Conservation (phyloP, 2,329 filamentous ascomycete genomes). For the Aspergillus pseudoterreus region DNA sequence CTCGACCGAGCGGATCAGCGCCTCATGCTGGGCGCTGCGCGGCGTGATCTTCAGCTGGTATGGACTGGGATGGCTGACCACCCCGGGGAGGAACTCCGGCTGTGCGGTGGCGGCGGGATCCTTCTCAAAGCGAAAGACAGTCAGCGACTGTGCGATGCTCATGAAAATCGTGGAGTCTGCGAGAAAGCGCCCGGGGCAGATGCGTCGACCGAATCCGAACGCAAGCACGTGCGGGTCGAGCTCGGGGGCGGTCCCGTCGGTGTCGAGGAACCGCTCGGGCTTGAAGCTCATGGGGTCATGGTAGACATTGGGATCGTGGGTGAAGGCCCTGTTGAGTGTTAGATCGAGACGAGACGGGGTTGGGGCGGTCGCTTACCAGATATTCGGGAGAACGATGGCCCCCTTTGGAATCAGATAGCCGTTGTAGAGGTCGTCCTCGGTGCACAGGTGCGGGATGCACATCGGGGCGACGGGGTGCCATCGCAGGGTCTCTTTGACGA, state of each 20-base stretch:
- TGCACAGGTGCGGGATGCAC: slow-evolving; percentile 28
- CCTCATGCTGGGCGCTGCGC: slow-evolving; percentile 1
- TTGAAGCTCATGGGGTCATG: slow-evolving; percentile 37
- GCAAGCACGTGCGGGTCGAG: slow-evolving; percentile 29
- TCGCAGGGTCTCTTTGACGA: slow-evolving; percentile 37
- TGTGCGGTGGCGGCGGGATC: slow-evolving; percentile 29
- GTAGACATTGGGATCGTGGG: slow-evolving; percentile 37
- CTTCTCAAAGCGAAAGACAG: slow-evolving; percentile 46
- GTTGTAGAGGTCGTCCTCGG: slow-evolving; percentile 22
- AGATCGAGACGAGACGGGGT: not conserved
- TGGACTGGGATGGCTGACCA: slow-evolving; percentile 35
- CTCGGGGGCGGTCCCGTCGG: slow-evolving; percentile 23
- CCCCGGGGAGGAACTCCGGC: slow-evolving; percentile 33
- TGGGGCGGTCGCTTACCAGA: slow-evolving; percentile 28
- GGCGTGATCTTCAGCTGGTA: slow-evolving; percentile 17
- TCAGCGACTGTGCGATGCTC: slow-evolving; percentile 42
- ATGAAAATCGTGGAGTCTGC: slow-evolving; percentile 42
- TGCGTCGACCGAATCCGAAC: slow-evolving; percentile 40
- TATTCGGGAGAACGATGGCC: slow-evolving; percentile 31
- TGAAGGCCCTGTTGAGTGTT: slow-evolving; percentile 32
- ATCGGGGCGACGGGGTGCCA: slow-evolving; percentile 35
- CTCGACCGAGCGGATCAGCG: slow-evolving; percentile 2
- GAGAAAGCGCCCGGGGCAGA: slow-evolving; percentile 42
- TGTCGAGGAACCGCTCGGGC: slow-evolving; percentile 41
- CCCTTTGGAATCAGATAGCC: slow-evolving; percentile 33